A percentile compares a stretch with the other conserved stretches of the same genome.
These are phyloP conservation scores for Jacaranda mimosifolia DNA, from an alignment of 257 asterid genomes.

Conservation along the genomic window DNA sequence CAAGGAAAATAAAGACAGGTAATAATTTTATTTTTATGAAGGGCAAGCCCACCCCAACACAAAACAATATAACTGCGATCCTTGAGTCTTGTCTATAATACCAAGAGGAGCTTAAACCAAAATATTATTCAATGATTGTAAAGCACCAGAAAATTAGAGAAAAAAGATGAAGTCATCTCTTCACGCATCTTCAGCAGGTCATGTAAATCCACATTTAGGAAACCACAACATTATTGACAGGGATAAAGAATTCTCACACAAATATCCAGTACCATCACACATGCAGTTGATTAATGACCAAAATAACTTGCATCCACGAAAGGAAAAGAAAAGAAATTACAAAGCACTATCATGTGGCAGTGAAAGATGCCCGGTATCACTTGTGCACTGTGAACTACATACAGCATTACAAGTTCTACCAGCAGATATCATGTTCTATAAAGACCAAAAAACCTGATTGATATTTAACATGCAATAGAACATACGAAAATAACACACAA, in stretches of 20 bases:
- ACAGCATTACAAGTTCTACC: neutral
- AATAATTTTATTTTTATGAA: neutral
- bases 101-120: neutral
- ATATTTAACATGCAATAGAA: neutral
- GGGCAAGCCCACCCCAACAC: neutral
- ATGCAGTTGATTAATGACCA: neutral
- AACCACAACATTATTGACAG: neutral
- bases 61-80: neutral
- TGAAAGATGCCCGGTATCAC: neutral
- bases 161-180: neutral
- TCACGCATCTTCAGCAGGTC: neutral
- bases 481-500: neutral
- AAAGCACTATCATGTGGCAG: neutral
- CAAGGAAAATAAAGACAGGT: neutral
- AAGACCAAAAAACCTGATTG: neutral
- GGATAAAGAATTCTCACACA: neutral
- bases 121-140: neutral
- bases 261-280: neutral
- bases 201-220: neutral
- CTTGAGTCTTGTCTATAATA: neutral
- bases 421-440: neutral
- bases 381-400: constrained; percentile 8
- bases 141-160: neutral
- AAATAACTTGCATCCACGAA: neutral
- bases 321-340: neutral